These are phyloP conservation scores for Penicillium subrubescens DNA, from an alignment of 495 filamentous ascomycete genomes.

Conservation along the genomic window DNA sequence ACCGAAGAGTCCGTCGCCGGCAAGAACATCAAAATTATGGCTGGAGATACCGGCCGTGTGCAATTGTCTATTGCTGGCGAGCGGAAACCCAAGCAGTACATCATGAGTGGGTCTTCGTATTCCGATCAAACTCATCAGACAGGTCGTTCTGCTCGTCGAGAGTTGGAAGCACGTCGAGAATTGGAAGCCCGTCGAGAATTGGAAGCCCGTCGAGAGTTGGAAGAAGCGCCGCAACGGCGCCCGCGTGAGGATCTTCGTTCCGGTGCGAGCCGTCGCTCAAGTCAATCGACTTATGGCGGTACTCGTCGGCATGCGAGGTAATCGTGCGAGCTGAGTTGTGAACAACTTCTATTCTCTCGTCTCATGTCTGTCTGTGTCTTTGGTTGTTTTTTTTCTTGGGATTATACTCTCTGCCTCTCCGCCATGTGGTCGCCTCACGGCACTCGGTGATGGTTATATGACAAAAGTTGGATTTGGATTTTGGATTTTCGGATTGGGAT, in stretches of 20 bases:
- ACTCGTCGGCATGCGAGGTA: slow-evolving; percentile 17
- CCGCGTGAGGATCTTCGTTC: slow-evolving; percentile 39
- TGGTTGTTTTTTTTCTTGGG: slow-evolving; percentile 6
- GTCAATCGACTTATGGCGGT: slow-evolving; percentile 43
- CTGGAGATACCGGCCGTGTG: slow-evolving; percentile 40
- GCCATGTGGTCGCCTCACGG: not conserved
- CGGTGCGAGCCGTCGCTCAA: slow-evolving; percentile 41
- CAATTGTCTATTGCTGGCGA: slow-evolving; percentile 44
- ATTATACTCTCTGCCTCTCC: not conserved
- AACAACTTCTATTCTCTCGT: not conserved
- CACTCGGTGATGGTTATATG: slow-evolving; percentile 10
- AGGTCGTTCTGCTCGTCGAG: slow-evolving; percentile 24
- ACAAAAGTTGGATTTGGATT: slow-evolving; percentile 26
- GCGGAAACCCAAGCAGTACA: slow-evolving; percentile 40
- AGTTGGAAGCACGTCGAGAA: slow-evolving; percentile 25
- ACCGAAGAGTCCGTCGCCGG: slow-evolving; percentile 39
- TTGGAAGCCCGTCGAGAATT: slow-evolving; percentile 27
- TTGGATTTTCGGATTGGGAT: slow-evolving; percentile 10
- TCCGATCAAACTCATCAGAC: slow-evolving; percentile 44
- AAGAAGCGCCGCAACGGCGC: slow-evolving; percentile 29
- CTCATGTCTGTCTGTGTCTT: not conserved
- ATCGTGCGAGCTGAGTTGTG: slow-evolving; percentile 6
- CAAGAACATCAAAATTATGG: slow-evolving; percentile 46
- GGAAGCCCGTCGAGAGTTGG: slow-evolving; percentile 30
- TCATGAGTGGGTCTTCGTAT: slow-evolving; percentile 33